phyloP scores from a whole-genome alignment of 306 rosid genomes.

The Glycyrrhiza uralensis region DNA sequence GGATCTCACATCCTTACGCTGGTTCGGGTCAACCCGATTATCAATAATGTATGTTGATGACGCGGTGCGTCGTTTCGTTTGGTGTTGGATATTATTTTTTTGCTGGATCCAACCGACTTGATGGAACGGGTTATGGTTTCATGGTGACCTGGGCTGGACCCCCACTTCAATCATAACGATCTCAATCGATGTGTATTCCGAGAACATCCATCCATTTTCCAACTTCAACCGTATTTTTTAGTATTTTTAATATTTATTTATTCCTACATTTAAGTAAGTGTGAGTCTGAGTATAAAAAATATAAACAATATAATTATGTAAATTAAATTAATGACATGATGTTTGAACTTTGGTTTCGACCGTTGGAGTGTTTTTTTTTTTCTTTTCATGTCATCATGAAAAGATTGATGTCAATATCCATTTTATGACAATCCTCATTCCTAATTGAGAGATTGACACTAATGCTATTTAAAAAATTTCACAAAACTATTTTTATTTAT shows the following conservation, averaged over 20 bases:
- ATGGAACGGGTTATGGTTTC: slow-evolving; percentile 9
- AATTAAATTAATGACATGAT: neutral
- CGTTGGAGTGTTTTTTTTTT: neutral
- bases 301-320: neutral
- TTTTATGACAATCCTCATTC: too few species aligned
- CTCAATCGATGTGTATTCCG: neutral
- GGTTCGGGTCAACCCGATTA: neutral
- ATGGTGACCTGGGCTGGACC: slow-evolving; percentile 8
- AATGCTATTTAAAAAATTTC: too few species aligned
- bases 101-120: slow-evolving; percentile 1
- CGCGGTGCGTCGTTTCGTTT: neutral
- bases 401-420: neutral
- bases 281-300: too few species aligned
- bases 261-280: too few species aligned
- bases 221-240: neutral
- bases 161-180: slow-evolving; percentile 9
- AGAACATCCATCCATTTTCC: neutral
- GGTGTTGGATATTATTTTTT: neutral
- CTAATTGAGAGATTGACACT: too few species aligned
- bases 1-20: too few species aligned
- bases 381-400: neutral
- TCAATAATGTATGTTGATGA: neutral
- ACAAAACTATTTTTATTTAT: too few species aligned
- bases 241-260: neutral
- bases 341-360: neutral